Percentiles rank a stretch among this genome's conserved stretches.
Evolutionary conservation across 176 grass and related monocot species (phyloP).

Genomic region (Zizania latifolia): DNA sequence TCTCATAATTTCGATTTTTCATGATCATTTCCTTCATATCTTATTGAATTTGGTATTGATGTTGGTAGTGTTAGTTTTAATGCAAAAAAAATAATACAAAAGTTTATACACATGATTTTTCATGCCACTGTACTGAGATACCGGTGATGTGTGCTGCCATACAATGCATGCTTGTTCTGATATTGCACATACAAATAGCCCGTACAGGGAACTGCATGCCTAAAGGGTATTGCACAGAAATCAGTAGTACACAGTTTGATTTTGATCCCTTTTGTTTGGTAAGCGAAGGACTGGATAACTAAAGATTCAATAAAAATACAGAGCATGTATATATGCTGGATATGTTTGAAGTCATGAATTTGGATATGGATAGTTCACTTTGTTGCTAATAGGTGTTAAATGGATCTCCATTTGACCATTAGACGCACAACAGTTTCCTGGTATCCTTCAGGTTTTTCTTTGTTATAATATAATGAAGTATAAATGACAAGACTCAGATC

Average conservation of each 20-base stretch:
- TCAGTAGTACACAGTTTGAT: neutral
- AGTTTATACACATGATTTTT: neutral
- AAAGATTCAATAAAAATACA: neutral
- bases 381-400: neutral
- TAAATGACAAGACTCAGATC: neutral
- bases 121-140: neutral
- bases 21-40: neutral
- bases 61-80: neutral
- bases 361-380: neutral
- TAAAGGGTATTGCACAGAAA: neutral
- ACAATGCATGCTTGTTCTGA: neutral
- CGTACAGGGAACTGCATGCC: neutral
- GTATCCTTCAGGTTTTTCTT: neutral
- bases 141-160: neutral
- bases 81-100: neutral
- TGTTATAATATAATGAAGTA: too few species aligned
- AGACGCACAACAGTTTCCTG: neutral
- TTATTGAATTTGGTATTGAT: neutral
- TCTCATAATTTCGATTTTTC: neutral
- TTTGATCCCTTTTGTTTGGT: neutral
- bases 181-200: neutral
- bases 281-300: neutral
- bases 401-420: neutral
- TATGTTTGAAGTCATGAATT: neutral
- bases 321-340: neutral